Conservation (phyloP, 2,329 filamentous ascomycete species). For the Fusarium zealandicum region DNA sequence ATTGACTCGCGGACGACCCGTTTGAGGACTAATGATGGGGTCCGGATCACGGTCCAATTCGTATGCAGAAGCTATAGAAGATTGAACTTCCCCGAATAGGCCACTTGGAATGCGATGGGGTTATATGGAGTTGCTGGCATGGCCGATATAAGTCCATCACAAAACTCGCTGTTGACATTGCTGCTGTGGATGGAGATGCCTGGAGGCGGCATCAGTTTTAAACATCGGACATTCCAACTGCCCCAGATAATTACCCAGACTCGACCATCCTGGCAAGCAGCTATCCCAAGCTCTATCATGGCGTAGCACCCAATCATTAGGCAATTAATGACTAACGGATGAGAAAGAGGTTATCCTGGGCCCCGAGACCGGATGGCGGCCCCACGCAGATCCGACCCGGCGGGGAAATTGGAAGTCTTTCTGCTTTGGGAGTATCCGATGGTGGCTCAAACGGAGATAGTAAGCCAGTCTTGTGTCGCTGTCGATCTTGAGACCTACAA, state of each 20-base stretch:
- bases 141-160: constrained; percentile 13
- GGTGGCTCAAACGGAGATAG: neutral
- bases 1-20: constrained; percentile 14
- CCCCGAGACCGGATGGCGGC: neutral
- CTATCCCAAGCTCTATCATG: neutral
- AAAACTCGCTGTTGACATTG: constrained; percentile 1
- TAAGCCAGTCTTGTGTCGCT: neutral
- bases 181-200: constrained; percentile 5
- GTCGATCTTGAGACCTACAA: neutral
- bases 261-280: neutral
- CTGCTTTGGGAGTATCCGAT: constrained; percentile 3
- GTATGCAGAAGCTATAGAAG: constrained; percentile 7
- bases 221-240: neutral
- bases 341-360: neutral
- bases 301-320: neutral
- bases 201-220: neutral
- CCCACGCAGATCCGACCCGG: neutral
- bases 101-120: constrained; percentile 1
- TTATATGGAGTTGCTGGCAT: constrained; percentile 21
- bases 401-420: neutral
- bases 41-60: constrained; percentile 4
- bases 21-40: constrained; percentile 16
- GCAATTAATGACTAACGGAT: neutral
- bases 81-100: constrained; percentile 18
- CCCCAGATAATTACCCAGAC: constrained; percentile 5